These are phyloP conservation scores for Podospora sp. DNA, from an alignment of 495 filamentous ascomycete species.

Conservation along the genomic window DNA sequence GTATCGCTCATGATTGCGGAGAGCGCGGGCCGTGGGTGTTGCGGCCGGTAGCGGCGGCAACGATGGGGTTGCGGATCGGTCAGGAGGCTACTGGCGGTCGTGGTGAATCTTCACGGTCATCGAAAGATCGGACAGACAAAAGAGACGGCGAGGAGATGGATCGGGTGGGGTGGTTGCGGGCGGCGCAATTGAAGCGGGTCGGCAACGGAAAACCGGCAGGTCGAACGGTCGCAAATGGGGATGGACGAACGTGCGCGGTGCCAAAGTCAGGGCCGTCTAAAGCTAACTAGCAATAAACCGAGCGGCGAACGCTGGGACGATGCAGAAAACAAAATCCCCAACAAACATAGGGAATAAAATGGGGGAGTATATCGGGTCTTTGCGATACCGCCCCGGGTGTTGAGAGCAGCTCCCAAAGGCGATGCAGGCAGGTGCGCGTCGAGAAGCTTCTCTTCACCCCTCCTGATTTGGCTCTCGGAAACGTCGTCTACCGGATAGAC, in stretches of 20 bases:
- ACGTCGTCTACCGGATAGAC: background rate
- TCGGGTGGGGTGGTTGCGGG: background rate
- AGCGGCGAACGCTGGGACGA: background rate
- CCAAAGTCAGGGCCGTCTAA: background rate
- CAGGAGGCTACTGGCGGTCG: background rate
- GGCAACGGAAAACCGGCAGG: slow-evolving; percentile 8
- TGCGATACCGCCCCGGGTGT: background rate
- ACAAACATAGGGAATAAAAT: background rate
- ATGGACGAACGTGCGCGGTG: background rate
- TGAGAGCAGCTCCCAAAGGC: background rate
- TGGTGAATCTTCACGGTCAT: background rate
- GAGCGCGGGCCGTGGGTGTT: slow-evolving; percentile 21
- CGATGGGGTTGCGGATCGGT: slow-evolving; percentile 8
- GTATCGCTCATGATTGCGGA: slow-evolving; percentile 54
- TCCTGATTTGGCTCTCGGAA: background rate
- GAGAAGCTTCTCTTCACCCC: background rate
- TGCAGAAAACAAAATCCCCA: background rate
- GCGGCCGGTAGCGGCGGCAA: slow-evolving; percentile 24
- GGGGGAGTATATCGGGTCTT: background rate
- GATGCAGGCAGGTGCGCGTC: background rate
- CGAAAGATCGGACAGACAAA: slow-evolving; percentile 9
- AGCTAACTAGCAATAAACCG: no score
- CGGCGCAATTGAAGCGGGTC: slow-evolving; percentile 6
- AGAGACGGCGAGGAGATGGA: background rate
- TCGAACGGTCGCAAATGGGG: background rate